Evolutionary conservation across 169 alveolate genomes (phyloP).

Genomic region (Toxoplasma gondii): DNA sequence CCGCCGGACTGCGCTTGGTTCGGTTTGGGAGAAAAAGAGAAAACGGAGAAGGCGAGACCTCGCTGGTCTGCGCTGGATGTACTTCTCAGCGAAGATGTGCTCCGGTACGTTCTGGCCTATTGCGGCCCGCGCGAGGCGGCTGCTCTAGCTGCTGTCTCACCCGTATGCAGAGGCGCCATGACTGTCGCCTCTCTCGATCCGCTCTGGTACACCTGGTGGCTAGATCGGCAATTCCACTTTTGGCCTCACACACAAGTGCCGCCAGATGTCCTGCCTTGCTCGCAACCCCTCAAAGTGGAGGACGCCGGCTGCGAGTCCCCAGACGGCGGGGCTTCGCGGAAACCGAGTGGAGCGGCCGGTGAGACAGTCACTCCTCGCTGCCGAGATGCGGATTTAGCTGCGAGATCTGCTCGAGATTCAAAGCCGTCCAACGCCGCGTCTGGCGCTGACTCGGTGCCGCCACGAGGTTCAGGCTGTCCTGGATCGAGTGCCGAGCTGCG

Average conservation of each 20-base stretch:
- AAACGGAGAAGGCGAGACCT: background rate
- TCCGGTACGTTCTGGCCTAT: background rate
- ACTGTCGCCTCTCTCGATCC: background rate
- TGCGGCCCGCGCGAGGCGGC: conserved; percentile 32
- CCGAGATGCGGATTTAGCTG: no score
- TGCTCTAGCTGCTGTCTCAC: background rate
- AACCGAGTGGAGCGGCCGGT: no score
- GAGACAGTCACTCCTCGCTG: no score
- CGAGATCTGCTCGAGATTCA: no score
- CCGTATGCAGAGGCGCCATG: background rate
- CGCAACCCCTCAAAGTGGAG: background rate
- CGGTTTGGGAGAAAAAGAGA: background rate
- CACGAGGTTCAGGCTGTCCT: background rate
- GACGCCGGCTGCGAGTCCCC: background rate
- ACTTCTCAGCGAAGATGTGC: conserved; percentile 20
- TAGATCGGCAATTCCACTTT: background rate
- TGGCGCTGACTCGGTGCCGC: background rate
- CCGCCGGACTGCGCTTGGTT: background rate
- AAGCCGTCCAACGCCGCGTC: no score
- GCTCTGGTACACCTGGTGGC: conserved; percentile 41
- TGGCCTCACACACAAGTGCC: conserved; percentile 29
- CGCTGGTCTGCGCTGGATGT: background rate
- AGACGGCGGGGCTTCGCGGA: background rate
- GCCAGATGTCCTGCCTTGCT: background rate
- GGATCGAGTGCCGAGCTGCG: background rate